Percentiles rank a stretch among this genome's conserved stretches.
Evolutionary conservation across 306 rosid genomes (phyloP).

Genomic region (Cicer cuneatum): DNA sequence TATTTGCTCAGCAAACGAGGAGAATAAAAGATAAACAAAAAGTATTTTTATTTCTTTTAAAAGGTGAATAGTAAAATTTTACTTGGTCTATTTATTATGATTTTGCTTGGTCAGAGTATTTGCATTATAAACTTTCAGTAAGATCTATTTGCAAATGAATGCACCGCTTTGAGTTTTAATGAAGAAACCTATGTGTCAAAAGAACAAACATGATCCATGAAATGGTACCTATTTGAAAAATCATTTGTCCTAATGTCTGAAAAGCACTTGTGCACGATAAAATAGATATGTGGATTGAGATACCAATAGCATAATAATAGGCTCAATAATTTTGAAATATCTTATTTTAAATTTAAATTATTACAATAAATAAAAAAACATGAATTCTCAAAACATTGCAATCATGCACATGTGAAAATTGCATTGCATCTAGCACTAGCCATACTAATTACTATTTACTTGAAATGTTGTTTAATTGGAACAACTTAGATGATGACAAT

Average conservation of each 20-base stretch:
- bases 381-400: conserved; percentile 17
- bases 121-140: neutral
- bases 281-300: neutral
- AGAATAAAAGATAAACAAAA: conserved; percentile 12
- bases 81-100: too few relatives aligned
- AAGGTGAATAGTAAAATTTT: too few relatives aligned
- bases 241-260: conserved; percentile 15
- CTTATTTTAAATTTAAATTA: neutral
- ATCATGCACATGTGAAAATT: neutral
- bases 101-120: too few relatives aligned
- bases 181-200: conserved; percentile 48
- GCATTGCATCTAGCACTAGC: neutral
- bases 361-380: neutral
- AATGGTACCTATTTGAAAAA: neutral
- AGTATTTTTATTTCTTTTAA: too few relatives aligned
- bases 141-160: conserved; percentile 37
- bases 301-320: neutral
- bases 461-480: conserved; percentile 33
- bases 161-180: conserved; percentile 42
- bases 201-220: neutral
- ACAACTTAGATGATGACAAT: conserved; percentile 39
- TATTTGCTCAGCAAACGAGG: conserved; percentile 37
- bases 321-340: neutral
- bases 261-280: neutral
- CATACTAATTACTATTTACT: neutral